phyloP scores from a whole-genome alignment of 805 yeast species.

The Yarrowia sp. region DNA sequence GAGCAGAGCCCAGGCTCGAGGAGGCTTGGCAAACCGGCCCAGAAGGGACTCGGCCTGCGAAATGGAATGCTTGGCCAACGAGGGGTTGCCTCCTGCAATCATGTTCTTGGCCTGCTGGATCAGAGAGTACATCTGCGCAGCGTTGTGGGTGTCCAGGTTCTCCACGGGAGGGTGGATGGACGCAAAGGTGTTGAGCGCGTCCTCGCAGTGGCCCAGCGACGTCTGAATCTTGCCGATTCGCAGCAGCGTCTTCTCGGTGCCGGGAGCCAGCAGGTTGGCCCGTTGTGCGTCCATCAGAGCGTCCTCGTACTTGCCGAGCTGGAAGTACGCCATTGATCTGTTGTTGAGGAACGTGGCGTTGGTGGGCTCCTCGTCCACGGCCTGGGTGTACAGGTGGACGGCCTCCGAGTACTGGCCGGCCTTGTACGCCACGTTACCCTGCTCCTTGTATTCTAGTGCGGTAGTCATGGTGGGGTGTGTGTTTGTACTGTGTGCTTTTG shows the following conservation, averaged over 20 bases:
- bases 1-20: conserved; percentile 50
- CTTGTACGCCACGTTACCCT: conserved; percentile 53
- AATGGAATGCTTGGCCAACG: conserved; percentile 51
- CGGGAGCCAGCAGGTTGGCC: conserved; percentile 48
- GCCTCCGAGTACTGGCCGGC: conserved; percentile 49
- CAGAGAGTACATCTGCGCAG: conserved; percentile 52
- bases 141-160: conserved; percentile 44
- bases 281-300: conserved; percentile 51
- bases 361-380: conserved; percentile 50
- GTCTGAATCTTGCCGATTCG: conserved; percentile 51
- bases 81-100: conserved; percentile 44
- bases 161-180: conserved; percentile 43
- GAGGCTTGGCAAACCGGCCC: conserved; percentile 49
- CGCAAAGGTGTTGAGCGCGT: conserved; percentile 48
- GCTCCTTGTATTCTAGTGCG: conserved; percentile 46
- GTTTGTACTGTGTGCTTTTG: neutral
- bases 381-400: conserved; percentile 49
- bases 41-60: conserved; percentile 51
- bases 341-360: conserved; percentile 52
- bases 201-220: conserved; percentile 49
- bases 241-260: conserved; percentile 49
- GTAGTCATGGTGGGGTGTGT: conserved; percentile 25
- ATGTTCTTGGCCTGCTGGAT: conserved; percentile 49
- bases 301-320: conserved; percentile 46
- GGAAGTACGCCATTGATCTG: conserved; percentile 53